Percentiles rank a stretch among this genome's conserved stretches.
These are phyloP conservation scores for Blastosporella zonata DNA, from an alignment of 1,284 basidiomycete species.

Conservation along the genomic window DNA sequence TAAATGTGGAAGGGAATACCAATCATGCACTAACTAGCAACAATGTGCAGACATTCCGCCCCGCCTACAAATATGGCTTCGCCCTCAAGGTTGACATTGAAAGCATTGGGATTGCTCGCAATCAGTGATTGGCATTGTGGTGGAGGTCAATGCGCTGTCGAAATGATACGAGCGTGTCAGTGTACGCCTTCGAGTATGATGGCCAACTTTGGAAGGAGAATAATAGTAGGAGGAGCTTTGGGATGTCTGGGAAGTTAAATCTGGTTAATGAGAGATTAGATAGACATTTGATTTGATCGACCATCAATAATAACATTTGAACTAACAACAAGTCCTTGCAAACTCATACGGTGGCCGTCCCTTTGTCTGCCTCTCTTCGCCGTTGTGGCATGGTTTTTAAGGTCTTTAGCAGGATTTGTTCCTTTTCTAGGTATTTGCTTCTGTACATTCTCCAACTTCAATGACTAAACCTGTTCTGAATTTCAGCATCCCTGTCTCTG, in stretches of 20 bases:
- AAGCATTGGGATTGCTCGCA: slow-evolving; percentile 19
- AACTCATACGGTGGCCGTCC: too few relatives aligned
- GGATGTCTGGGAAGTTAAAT: slow-evolving; percentile 30
- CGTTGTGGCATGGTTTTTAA: too few relatives aligned
- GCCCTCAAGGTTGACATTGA: slow-evolving; percentile 32
- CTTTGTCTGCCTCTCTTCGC: too few relatives aligned
- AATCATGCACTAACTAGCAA: slow-evolving; percentile 20
- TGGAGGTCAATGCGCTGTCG: slow-evolving; percentile 28
- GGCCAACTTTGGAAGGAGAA: slow-evolving; percentile 34
- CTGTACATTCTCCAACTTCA: too few relatives aligned
- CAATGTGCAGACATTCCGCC: slow-evolving; percentile 31
- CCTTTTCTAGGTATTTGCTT: too few relatives aligned
- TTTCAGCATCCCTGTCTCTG: too few relatives aligned
- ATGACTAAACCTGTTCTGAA: too few relatives aligned
- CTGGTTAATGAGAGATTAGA: too few relatives aligned
- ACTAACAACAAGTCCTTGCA: too few relatives aligned
- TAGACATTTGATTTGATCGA: too few relatives aligned
- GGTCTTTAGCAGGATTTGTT: too few relatives aligned
- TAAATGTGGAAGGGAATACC: background rate
- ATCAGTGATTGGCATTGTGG: background rate
- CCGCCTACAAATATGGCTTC: slow-evolving; percentile 30
- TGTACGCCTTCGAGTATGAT: slow-evolving; percentile 36
- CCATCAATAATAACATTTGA: too few relatives aligned
- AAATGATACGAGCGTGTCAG: slow-evolving; percentile 29
- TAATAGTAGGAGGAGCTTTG: slow-evolving; percentile 34